phyloP scores from a whole-genome alignment of 2,329 filamentous ascomycete species.

The Diaporthe amygdali region DNA sequence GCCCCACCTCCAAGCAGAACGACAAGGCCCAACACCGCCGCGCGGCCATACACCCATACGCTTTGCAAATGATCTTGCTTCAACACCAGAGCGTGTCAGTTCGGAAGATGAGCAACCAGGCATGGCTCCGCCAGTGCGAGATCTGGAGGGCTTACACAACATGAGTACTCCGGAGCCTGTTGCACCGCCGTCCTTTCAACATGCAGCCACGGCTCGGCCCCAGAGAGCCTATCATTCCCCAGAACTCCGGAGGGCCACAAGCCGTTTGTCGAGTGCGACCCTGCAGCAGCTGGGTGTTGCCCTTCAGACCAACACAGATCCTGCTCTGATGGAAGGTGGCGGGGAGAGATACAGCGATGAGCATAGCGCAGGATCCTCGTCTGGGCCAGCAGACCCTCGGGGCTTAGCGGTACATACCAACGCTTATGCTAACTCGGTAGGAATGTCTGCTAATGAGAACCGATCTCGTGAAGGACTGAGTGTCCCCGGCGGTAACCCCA shows the following conservation, averaged over 20 bases:
- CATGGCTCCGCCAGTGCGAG: constrained; percentile 48
- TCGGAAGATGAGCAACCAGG: constrained; percentile 60
- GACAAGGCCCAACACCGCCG: constrained; percentile 18
- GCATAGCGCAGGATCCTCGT: constrained; percentile 37
- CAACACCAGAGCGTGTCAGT: constrained; percentile 58
- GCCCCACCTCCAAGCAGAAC: constrained; percentile 24
- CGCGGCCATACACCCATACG: constrained; percentile 42
- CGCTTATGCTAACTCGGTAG: constrained; percentile 51
- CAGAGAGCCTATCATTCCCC: constrained; percentile 76
- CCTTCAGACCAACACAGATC: constrained; percentile 22
- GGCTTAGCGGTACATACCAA: constrained; percentile 58
- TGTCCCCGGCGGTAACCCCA: constrained; percentile 39
- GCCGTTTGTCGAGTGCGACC: constrained; percentile 82
- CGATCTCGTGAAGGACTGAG: constrained; percentile 60
- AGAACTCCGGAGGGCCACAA: constrained; percentile 81
- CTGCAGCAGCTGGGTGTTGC: constrained; percentile 80
- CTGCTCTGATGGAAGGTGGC: constrained; percentile 24
- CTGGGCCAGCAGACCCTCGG: constrained; percentile 39
- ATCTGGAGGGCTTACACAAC: constrained; percentile 59
- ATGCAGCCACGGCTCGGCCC: constrained; percentile 70
- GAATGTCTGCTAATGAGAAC: constrained; percentile 59
- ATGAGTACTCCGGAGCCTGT: constrained; percentile 78
- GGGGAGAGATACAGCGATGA: constrained; percentile 34
- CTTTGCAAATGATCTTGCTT: constrained; percentile 49
- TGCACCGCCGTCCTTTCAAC: constrained; percentile 74